Conservation (phyloP, 192 early-diverging fungal species). For the Mortierella antarctica region DNA sequence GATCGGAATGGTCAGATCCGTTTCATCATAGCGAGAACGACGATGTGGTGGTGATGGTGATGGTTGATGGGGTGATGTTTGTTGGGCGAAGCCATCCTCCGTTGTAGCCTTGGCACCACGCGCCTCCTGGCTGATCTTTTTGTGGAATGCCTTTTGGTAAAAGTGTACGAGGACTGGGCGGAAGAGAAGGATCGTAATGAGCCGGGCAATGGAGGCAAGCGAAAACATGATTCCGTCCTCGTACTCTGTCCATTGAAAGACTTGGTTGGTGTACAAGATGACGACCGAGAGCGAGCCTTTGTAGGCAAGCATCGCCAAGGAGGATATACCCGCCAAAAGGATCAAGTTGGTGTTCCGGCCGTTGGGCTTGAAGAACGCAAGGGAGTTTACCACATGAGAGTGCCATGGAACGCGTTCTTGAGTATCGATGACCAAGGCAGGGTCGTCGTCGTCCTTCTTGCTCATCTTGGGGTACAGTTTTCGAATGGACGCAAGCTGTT, state of each 20-base stretch:
- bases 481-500: constrained; percentile 11
- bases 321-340: constrained; percentile 31
- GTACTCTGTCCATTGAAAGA: constrained; percentile 58
- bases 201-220: constrained; percentile 28
- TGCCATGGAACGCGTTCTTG: constrained; percentile 32
- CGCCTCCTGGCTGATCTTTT: constrained; percentile 21
- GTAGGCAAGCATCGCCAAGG: constrained; percentile 29
- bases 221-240: constrained; percentile 59
- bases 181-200: constrained; percentile 43
- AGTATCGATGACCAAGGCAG: background rate
- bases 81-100: background rate
- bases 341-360: constrained; percentile 50
- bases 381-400: constrained; percentile 17
- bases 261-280: constrained; percentile 57
- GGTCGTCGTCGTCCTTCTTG: background rate
- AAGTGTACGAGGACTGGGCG: constrained; percentile 52
- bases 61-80: background rate
- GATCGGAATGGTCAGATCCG: background rate
- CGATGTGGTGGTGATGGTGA: background rate
- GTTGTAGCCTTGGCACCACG: constrained; percentile 1
- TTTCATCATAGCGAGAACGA: background rate
- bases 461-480: background rate
- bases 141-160: constrained; percentile 31
- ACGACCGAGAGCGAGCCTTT: constrained; percentile 32
- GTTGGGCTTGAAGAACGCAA: constrained; percentile 43